phyloP scores from a whole-genome alignment of 2,329 filamentous ascomycete species.

The Pestalotiopsis sp. region DNA sequence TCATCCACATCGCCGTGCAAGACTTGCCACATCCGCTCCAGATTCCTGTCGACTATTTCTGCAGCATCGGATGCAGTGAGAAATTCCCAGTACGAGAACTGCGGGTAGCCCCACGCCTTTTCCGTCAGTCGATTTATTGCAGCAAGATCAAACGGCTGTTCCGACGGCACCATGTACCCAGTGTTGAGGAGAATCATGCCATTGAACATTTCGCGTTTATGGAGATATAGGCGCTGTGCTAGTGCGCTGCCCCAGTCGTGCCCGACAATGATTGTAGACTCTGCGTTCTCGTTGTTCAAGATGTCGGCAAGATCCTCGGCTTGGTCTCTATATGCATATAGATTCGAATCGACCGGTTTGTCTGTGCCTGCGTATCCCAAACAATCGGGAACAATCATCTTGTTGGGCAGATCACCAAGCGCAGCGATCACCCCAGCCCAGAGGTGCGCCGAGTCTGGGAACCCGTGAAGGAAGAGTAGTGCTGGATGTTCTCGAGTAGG shows the following conservation, averaged over 20 bases:
- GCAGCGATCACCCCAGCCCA: neutral
- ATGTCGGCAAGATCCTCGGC: neutral
- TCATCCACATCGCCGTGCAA: conserved; percentile 1
- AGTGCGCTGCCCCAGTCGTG: neutral
- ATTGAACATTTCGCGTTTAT: neutral
- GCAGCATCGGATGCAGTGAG: conserved; percentile 7
- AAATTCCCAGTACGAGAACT: conserved; percentile 12
- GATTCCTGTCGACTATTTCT: neutral
- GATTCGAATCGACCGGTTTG: neutral
- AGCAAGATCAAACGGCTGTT: conserved; percentile 6
- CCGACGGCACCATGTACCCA: neutral
- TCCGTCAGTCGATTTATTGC: conserved; percentile 2
- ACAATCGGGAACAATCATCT: neutral
- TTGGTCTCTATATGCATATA: neutral
- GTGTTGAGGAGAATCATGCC: neutral
- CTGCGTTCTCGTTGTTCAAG: neutral
- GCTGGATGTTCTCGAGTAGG: neutral
- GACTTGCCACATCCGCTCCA: conserved; percentile 11
- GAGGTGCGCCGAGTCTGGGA: neutral
- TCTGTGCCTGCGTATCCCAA: neutral
- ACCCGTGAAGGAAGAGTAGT: neutral
- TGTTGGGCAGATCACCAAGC: neutral
- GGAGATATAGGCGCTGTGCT: neutral
- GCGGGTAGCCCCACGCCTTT: conserved; percentile 9
- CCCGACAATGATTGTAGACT: neutral